Base-by-base conservation (phyloP, 1,139 yeast species). In the Magnusiomyces magnusii region DNA sequence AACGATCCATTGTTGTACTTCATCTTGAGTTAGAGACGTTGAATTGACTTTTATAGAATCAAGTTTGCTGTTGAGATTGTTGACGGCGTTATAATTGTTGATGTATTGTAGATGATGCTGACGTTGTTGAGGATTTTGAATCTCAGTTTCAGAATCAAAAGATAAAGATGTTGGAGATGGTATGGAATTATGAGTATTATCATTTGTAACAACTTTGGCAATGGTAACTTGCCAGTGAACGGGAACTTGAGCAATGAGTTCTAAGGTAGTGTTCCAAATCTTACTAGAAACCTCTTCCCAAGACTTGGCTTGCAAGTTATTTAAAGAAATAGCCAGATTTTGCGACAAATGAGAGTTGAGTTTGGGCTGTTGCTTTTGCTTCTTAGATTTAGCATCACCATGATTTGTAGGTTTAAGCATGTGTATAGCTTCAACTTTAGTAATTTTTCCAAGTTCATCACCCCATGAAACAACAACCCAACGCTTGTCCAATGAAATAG, bases 391-490 rank as follows among this genome's bases (percentile, higher is more conserved):
- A 31, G 19, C 27, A 19, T 51, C 19, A 19, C 31, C n/a, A 21
- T 21, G 3, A 44, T 23, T 44, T 10, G 5, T 21, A 17, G 27
- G 27, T 23, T 44, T 44, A 7, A 44, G 13, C 49, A 44, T 44
- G 17, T 44, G 27, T 21, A 44, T 44, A 2, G 92, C 81, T 64
- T 84, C 86, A 0, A 85, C 80, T 59, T 78, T 78, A 9, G 85
- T 81, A 7, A 82, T 78, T 10, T 77, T 76, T 0, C 97, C 97
- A 67, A 80, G 79, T 56, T 93, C 93, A 68, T 92, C 97, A 0
- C 95, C 80, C 95, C 97, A 90, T 0, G 96, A 86, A 0, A 90
- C 95, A 31, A 86, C 83, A 55, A 90, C 78, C 97, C 97, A 92
- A 60, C 81, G 83, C 62, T 83, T 84, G 68, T 92, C 97, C 3